phyloP scores from a whole-genome alignment of 2,329 filamentous ascomycete species.

The Fusarium haematococcum region DNA sequence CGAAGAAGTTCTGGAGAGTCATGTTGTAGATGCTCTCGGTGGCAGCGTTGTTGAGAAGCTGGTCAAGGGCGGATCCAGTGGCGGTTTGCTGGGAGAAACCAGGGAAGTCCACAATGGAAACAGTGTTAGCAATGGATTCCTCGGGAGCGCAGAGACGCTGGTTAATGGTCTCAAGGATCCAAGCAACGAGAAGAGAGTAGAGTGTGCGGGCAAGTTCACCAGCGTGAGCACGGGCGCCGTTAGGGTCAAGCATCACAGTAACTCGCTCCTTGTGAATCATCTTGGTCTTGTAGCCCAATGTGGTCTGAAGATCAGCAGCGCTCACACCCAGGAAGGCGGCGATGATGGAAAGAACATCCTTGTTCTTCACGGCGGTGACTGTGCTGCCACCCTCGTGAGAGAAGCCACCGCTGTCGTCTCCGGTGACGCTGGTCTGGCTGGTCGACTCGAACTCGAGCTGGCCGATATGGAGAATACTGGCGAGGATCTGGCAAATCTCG shows the following conservation, averaged over 20 bases:
- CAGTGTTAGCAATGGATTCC: conserved; percentile 90
- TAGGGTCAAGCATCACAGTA: conserved; percentile 97
- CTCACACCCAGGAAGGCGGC: conserved; percentile 95
- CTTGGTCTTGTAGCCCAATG: conserved; percentile 95
- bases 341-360: conserved; percentile 85
- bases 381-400: conserved; percentile 93
- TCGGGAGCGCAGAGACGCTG: conserved; percentile 88
- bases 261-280: conserved; percentile 96
- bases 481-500: conserved; percentile 94
- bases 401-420: conserved; percentile 94
- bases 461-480: conserved; percentile 95
- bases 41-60: conserved; percentile 94
- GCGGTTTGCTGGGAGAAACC: conserved; percentile 89
- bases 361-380: conserved; percentile 91
- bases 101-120: conserved; percentile 96
- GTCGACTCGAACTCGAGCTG: conserved; percentile 93
- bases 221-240: conserved; percentile 89
- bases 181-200: conserved; percentile 93
- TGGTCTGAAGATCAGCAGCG: conserved; percentile 83
- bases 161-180: conserved; percentile 93
- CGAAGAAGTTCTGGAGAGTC: conserved; percentile 95
- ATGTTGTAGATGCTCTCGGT: conserved; percentile 94
- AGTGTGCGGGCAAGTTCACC: conserved; percentile 94
- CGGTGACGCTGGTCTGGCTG: conserved; percentile 80
- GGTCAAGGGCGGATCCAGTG: conserved; percentile 88